Evolutionary conservation across 768 basidiomycete species (phyloP).

Genomic region (Naganishia vaughanmartiniae): DNA sequence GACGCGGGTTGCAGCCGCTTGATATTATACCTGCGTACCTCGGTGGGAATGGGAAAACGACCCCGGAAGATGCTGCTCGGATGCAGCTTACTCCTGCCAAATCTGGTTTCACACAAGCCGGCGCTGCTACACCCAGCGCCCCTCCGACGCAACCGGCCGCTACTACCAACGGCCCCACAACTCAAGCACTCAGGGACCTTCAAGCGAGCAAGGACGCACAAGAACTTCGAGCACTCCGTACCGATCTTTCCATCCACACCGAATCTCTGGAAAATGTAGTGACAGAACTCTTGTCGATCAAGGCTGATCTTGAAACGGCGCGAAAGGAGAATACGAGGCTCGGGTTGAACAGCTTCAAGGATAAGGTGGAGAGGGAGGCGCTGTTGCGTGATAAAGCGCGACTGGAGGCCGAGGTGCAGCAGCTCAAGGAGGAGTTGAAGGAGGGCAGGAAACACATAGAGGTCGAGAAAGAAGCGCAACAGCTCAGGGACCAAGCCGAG

Average conservation of each 20-base stretch:
- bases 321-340: constrained; percentile 15
- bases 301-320: background rate
- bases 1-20: background rate
- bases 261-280: background rate
- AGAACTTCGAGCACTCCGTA: background rate
- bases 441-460: too few species aligned
- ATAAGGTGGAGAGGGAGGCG: background rate
- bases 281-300: background rate
- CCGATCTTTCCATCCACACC: background rate
- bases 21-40: background rate
- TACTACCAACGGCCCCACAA: background rate
- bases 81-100: background rate
- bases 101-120: too few species aligned
- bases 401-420: constrained; percentile 4
- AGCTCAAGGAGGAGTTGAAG: background rate
- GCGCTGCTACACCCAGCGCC: background rate
- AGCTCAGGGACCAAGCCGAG: background rate
- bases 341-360: constrained; percentile 5
- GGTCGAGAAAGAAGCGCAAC: background rate
- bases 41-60: background rate
- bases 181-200: background rate
- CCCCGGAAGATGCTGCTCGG: background rate
- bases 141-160: background rate
- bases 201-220: background rate
- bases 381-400: background rate